phyloP scores from a whole-genome alignment of 768 basidiomycete species.

The Pholiota microspora region DNA sequence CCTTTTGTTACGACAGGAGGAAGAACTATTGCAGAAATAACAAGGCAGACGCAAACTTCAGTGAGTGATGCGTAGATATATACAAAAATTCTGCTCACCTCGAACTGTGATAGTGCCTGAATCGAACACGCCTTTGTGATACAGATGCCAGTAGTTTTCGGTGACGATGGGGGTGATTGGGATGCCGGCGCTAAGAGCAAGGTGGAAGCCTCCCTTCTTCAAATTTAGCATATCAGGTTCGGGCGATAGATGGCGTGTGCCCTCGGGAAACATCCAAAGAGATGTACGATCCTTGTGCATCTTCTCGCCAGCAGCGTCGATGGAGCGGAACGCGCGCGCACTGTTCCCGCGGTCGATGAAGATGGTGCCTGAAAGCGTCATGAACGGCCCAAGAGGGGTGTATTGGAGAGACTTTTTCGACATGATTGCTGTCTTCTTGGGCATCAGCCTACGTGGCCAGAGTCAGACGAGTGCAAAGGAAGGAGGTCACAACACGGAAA shows the following conservation, averaged over 20 bases:
- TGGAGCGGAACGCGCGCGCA: conserved; percentile 66
- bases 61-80: neutral
- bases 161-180: conserved; percentile 91
- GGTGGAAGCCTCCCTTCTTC: conserved; percentile 98
- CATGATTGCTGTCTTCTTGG: conserved; percentile 81
- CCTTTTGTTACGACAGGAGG: conserved; percentile 81
- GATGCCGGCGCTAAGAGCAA: conserved; percentile 86
- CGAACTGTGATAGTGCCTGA: conserved; percentile 75
- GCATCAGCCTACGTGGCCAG: conserved; percentile 62
- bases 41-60: neutral
- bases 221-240: conserved; percentile 74
- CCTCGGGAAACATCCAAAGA: conserved; percentile 96
- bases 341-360: conserved; percentile 89
- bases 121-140: conserved; percentile 75
- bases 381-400: conserved; percentile 88
- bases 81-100: conserved; percentile 61
- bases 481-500: neutral
- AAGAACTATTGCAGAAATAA: conserved; percentile 58
- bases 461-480: neutral
- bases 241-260: conserved; percentile 76
- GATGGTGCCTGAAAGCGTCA: conserved; percentile 86
- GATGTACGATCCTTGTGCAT: conserved; percentile 74
- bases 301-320: conserved; percentile 71
- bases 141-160: conserved; percentile 92
- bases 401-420: conserved; percentile 89